Evolutionary conservation across 2,329 filamentous ascomycete genomes (phyloP), one percentile per base, ranked within the genome.

Genomic region (Alternaria triticina): DNA sequence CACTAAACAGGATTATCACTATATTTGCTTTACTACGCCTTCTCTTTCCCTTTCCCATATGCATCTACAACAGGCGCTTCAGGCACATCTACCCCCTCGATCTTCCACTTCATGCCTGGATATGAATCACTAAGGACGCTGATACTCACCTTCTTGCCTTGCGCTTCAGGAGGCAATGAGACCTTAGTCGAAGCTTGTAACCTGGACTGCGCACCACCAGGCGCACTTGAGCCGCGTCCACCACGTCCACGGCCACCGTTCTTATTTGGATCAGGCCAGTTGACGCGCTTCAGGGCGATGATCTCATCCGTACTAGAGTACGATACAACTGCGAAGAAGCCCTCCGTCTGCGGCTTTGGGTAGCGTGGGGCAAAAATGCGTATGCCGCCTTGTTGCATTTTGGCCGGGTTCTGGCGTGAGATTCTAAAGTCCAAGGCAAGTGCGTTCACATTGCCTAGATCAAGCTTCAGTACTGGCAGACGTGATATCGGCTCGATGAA

Each of bases 271-370:
- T 81, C 74, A 2, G 83, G 82, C 94, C 96, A 98, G 2, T 89
- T 90, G 0, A 96, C 87, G 28, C 96, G 86, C 85, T 97, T 98
- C 66, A 99, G 84, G 3, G 91, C 95, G 5, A 97, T 80, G 43
- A 98, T 86, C 70, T 97, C 93, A 62, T 95, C 93, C 7, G 82
- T 86, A 1, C 83, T 83, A 3, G 87, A 74, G 70, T 91, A 89
- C 7, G 89, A 90, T 0, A 97, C 86, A 22, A 98, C 77, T 13
- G 96, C 88, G 79, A 99, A 98, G 87, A 90, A 98, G 0, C 94
- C 94, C 75, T 99, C 96, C 0, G 89, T 96, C 80, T 99, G 96
- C 15, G 94, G 89, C 81, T 99, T 99, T 1, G 95, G 95, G 81
- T 97, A 98, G 22, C 88, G 87, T 3, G 96, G 95, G 0, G 96